Conservation (phyloP, 2,329 filamentous ascomycete genomes). For the Aureobasidium sp. region DNA sequence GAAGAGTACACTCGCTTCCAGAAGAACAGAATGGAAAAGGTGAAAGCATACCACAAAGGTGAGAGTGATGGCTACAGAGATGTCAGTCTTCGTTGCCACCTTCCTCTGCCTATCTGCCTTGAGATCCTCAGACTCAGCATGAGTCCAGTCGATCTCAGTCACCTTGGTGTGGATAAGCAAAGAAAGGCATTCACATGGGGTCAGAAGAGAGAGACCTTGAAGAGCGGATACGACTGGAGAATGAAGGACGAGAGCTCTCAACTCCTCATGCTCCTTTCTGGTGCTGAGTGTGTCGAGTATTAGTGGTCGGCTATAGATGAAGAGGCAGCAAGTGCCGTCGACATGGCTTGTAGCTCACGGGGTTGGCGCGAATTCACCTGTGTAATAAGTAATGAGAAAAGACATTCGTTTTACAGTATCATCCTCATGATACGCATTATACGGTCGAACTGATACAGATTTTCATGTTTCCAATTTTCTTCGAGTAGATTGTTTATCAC, state of each 20-base stretch:
- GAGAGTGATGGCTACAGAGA: conserved; percentile 20
- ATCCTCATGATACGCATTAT: neutral
- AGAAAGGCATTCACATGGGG: conserved; percentile 26
- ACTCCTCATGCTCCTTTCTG: conserved; percentile 31
- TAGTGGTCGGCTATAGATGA: neutral
- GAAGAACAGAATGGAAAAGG: conserved; percentile 15
- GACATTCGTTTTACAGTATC: neutral
- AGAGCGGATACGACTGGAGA: conserved; percentile 24
- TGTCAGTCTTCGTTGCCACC: conserved; percentile 17
- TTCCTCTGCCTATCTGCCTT: conserved; percentile 26
- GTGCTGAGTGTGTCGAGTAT: conserved; percentile 24
- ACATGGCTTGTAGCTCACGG: neutral
- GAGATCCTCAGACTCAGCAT: conserved; percentile 22
- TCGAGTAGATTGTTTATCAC: neutral
- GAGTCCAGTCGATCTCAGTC: conserved; percentile 15
- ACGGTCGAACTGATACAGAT: no score
- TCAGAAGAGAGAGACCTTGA: conserved; percentile 24
- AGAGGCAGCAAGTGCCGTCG: no score
- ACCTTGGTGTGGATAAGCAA: conserved; percentile 28
- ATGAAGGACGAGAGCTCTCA: conserved; percentile 29
- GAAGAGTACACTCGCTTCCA: conserved; percentile 22
- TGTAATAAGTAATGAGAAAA: neutral
- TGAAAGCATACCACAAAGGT: conserved; percentile 9
- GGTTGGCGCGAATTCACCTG: neutral
- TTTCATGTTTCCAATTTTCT: no score